Conservation (phyloP, 1,284 basidiomycete species). For the Athelia sp. region DNA sequence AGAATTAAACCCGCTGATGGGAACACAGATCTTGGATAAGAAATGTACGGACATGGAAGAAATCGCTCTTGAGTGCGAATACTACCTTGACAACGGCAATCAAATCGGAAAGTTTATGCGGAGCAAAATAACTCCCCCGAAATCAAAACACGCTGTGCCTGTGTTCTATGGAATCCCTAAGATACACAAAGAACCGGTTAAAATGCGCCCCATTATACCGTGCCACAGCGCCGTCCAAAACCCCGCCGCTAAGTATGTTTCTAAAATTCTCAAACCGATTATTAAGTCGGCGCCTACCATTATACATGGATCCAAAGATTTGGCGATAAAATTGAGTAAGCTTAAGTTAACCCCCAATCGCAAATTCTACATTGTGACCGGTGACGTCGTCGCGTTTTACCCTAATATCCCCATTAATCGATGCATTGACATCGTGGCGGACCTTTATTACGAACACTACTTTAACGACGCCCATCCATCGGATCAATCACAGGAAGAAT, state of each 20-base stretch:
- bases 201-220: constrained; percentile 27
- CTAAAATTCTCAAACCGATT: constrained; percentile 27
- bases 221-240: constrained; percentile 26
- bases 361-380: constrained; percentile 18
- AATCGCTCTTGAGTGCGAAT: constrained; percentile 1
- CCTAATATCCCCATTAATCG: constrained; percentile 19
- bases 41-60: constrained; percentile 6
- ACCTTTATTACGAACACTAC: constrained; percentile 3
- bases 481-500: background rate
- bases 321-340: constrained; percentile 22
- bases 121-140: constrained; percentile 4
- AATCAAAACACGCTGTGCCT: constrained; percentile 13
- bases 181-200: constrained; percentile 29
- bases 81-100: background rate
- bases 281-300: constrained; percentile 19
- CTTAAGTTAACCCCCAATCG: constrained; percentile 5
- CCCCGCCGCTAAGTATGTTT: constrained; percentile 25
- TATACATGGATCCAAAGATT: constrained; percentile 25
- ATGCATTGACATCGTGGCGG: constrained; percentile 11
- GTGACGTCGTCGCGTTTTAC: constrained; percentile 29
- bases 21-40: constrained; percentile 1
- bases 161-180: constrained; percentile 30
- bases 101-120: constrained; percentile 12
- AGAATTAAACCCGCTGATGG: background rate
- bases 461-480: background rate